Evolutionary conservation across 345 rosid genomes (phyloP), one percentile per base, ranked within the genome.

Genomic region (Ailanthus altissimus): DNA sequence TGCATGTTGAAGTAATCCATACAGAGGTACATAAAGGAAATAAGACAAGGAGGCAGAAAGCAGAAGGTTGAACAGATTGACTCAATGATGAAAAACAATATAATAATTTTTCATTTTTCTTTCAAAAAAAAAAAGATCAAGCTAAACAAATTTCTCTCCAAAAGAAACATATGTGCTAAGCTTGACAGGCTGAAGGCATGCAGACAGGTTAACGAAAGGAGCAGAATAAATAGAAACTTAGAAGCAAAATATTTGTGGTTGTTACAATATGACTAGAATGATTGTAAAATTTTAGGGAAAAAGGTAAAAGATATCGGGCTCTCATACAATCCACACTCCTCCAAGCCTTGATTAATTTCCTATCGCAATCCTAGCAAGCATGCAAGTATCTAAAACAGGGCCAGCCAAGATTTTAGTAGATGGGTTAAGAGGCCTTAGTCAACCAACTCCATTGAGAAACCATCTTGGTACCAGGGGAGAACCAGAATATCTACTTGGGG

Each of bases 1-100:
- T 93, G 89, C 79, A 85, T 42, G 76, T 54, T 18, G 0, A 45
- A 40, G 26, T 26, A 50, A 36, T 8, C 14, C 42, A 25, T 23
- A 46, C 57, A 72, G 8, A 32, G 59, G 26, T 42, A 14, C 18
- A 49, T 1, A 67, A 49, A 62, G 50, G 11, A 45, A 67, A 54
- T 20, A 58, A 51, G 61, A n/a, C 10, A 16, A 8, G 40, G 15
- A 38, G 9, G 1, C 42, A n/a, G 2, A 62, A 47, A 36, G 60
- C 53, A 70, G 50, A 70, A 46, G n/a, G 2, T 5, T 50, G 38
- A 16, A 75, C 62, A 75, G 56, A 45, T 59, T 46, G 26, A 73
- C 56, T 18, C 46, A 16, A 63, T 49, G 18, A 16, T 26, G 25
- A 26, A 45, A 28, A 73, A 16, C 42, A 59, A 70, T 28, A 28